Evolutionary conservation across 768 basidiomycete species (phyloP).

Genomic region (Lentinula boryana): DNA sequence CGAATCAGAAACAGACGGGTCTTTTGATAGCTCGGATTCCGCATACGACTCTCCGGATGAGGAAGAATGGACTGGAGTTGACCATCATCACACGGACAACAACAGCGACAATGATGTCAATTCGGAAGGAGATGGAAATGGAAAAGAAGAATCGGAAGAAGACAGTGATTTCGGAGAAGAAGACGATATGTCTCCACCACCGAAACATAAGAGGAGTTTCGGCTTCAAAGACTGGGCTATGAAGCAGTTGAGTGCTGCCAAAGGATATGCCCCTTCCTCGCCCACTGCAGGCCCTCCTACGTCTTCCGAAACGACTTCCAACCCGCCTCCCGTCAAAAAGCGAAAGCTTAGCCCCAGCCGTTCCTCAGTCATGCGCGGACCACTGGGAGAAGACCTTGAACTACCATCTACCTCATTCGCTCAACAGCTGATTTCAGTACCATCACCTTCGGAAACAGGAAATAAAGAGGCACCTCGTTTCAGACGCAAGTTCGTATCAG

Average conservation of each 20-base stretch:
- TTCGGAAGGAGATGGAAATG: slow-evolving; percentile 10
- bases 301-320: slow-evolving; percentile 5
- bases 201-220: slow-evolving; percentile 29
- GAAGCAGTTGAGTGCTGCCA: slow-evolving; percentile 58
- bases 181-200: slow-evolving; percentile 5
- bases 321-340: slow-evolving; percentile 36
- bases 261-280: slow-evolving; percentile 24
- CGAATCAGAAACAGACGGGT: slow-evolving; percentile 48
- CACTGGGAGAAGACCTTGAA: slow-evolving; percentile 67
- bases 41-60: slow-evolving; percentile 43
- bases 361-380: slow-evolving; percentile 58
- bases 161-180: slow-evolving; percentile 8
- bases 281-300: slow-evolving; percentile 8
- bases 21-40: slow-evolving; percentile 77
- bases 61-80: slow-evolving; percentile 14
- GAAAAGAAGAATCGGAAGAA: slow-evolving; percentile 12
- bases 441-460: not conserved
- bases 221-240: slow-evolving; percentile 91
- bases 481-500: slow-evolving; percentile 38
- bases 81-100: slow-evolving; percentile 19
- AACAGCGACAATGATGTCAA: slow-evolving; percentile 10
- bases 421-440: slow-evolving; percentile 28
- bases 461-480: slow-evolving; percentile 11
- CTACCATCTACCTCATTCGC: slow-evolving; percentile 67
- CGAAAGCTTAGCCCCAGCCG: slow-evolving; percentile 29